Conservation (phyloP, 345 rosid species). For the Erysimum cheiranthoides region DNA sequence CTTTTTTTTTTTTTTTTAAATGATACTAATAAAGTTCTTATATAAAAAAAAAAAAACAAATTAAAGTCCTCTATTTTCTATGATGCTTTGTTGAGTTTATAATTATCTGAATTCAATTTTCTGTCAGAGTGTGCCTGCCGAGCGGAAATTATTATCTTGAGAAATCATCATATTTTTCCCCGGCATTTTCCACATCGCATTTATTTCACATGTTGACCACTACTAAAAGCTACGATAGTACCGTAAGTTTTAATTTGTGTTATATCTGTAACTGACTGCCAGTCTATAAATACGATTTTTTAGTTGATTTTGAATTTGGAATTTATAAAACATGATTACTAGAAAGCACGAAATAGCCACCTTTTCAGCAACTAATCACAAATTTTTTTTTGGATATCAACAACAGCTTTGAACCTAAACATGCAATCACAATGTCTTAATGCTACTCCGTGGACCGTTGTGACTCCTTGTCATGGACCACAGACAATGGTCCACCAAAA, state of each 20-base stretch:
- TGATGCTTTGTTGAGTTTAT: too few relatives aligned
- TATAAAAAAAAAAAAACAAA: neutral
- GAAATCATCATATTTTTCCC: neutral
- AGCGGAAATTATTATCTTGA: neutral
- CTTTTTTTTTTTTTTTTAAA: too few relatives aligned
- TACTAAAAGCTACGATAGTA: neutral
- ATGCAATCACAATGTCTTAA: neutral
- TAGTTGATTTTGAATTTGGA: neutral
- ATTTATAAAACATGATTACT: neutral
- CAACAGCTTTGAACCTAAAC: neutral
- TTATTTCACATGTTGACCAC: constrained; percentile 22
- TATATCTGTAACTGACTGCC: neutral
- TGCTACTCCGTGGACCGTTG: constrained; percentile 1
- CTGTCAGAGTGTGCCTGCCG: constrained; percentile 15
- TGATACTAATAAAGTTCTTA: too few relatives aligned
- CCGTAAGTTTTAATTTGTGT: neutral
- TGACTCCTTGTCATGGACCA: constrained; percentile 39
- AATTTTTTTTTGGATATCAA: neutral
- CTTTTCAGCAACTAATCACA: neutral
- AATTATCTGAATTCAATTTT: constrained; percentile 20
- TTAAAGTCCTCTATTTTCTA: neutral
- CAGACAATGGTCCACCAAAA: constrained; percentile 29
- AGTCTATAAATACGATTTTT: neutral
- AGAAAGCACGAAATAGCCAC: neutral
- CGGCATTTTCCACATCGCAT: constrained; percentile 23